These are phyloP conservation scores for Tagetes patula DNA, from an alignment of 129 eudicot species.

Conservation along the genomic window DNA sequence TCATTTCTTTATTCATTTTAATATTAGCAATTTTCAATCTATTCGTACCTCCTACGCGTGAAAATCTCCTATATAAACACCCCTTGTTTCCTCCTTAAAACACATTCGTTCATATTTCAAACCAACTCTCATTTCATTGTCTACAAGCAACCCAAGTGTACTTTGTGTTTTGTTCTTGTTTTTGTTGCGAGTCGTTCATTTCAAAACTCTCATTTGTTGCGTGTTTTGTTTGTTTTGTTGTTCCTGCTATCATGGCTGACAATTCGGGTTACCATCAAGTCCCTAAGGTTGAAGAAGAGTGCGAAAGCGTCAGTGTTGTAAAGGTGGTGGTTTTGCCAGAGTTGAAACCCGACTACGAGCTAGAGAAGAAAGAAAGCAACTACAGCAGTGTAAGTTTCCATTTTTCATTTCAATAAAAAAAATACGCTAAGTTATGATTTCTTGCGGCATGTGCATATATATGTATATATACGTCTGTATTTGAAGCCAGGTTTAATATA, in stretches of 20 bases:
- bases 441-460: background rate
- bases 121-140: constrained; percentile 5
- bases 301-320: constrained; percentile 28
- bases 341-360: constrained; percentile 10
- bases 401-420: background rate
- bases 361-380: constrained; percentile 15
- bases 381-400: constrained; percentile 25
- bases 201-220: background rate
- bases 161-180: constrained; percentile 9
- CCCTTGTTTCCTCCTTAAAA: constrained; percentile 14
- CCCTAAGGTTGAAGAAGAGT: constrained; percentile 27
- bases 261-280: constrained; percentile 26
- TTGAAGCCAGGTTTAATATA: too few relatives aligned
- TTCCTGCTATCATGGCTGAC: constrained; percentile 28
- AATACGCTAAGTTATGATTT: background rate
- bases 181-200: background rate
- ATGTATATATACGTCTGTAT: background rate
- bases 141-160: background rate
- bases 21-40: constrained; percentile 14
- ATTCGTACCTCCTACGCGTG: constrained; percentile 19
- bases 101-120: constrained; percentile 29
- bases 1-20: too few relatives aligned
- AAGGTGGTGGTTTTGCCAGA: constrained; percentile 21
- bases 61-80: constrained; percentile 37
- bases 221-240: constrained; percentile 11